Base-by-base conservation (phyloP, 345 rosid species). In the Dimocarpus longan region DNA sequence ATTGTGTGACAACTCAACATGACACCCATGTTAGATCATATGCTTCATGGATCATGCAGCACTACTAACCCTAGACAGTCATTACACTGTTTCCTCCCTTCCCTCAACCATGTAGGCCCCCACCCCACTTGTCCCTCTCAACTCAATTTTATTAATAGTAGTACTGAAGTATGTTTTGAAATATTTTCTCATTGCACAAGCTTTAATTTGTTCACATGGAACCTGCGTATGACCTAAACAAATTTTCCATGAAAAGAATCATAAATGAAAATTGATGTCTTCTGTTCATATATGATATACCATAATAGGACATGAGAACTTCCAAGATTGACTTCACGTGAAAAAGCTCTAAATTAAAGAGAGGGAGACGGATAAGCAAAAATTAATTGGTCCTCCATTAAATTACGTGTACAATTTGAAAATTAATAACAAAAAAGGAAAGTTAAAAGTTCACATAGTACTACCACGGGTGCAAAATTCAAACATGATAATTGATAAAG, bases 41-140 rank as follows among this genome's bases (percentile, higher is more conserved):
- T 81, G 84, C 80, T 76, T 77, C 78, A 7, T 68, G 74, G 37
- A 11, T 66, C 83, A 81, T 57, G 52, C 68, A 57, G 42, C 83
- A 59, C 28, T 64, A 52, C 66, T 57, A 28, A 24, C 28, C 57
- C 16, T 19, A 11, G 39, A 24, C 22, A 4, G 32, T 4, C 74
- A 48, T 65, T 60, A 12, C 32, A 60, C 67, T 21, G 40, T 63
- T 64, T 80, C 62, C 78, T 32, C 48, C 57, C 62, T 66, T 66
- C 19, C 60, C 71, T 59, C 65, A 63, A 37, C 70, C 28, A 66
- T 43, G 74, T 67, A 22, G 68, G 68, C 78, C 76, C 71, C 70
- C 21, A 74, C 32, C 65, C 65, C 7, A 54, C 59, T 54, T 60
- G 26, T 54, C 21, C n/a, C 60, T 3, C 8, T 54, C 60, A 54